Evolutionary conservation across 106 monocot genomes (phyloP), one percentile per base, ranked within the genome.

Genomic region (Allium fistulosum): DNA sequence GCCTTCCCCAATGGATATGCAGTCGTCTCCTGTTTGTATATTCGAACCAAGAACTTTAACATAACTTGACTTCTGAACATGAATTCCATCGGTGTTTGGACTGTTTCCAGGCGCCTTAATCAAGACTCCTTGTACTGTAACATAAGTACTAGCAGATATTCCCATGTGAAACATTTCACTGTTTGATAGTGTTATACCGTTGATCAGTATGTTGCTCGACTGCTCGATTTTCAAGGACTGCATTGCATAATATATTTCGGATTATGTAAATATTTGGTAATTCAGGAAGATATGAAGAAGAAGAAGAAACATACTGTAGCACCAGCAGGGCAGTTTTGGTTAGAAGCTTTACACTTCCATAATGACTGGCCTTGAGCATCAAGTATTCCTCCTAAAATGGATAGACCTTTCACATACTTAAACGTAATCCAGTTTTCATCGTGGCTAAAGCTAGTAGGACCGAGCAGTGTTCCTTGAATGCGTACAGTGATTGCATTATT

Each of bases 271-370:
- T 37, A 5, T 37, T 37, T 5, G 5, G 5, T 37, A 37, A 5
- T 37, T 37, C 0, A 37, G 37, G 37, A 37, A 37, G 1, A 37
- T 2, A 37, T 4, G 37, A 37, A 1, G 5, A 37, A 37, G 28
- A 28, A 28, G 37, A 37, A 37, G 18, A 64, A 16, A 64, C 78
- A 56, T 65, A 72, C 72, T 6, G 59, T 81, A 10, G 55, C 78
- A 47, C 66, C 66, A 4, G 2, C 1, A 17, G 50, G 66, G 45
- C 66, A 66, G 51, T 52, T 66, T 6, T 11, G 10, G 12, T 52
- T 52, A 6, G 51, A 16, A 10, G 52, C 10, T 17, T 66, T 66
- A 17, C 66, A 66, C 11, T 26, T 51, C 66, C 66, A 66, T 3
- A 66, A 27, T 48, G 51, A 12, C 26, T 66, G 66, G 2, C 66